These are phyloP conservation scores for Amanita rimosa DNA, from an alignment of 768 basidiomycete species.

Conservation along the genomic window DNA sequence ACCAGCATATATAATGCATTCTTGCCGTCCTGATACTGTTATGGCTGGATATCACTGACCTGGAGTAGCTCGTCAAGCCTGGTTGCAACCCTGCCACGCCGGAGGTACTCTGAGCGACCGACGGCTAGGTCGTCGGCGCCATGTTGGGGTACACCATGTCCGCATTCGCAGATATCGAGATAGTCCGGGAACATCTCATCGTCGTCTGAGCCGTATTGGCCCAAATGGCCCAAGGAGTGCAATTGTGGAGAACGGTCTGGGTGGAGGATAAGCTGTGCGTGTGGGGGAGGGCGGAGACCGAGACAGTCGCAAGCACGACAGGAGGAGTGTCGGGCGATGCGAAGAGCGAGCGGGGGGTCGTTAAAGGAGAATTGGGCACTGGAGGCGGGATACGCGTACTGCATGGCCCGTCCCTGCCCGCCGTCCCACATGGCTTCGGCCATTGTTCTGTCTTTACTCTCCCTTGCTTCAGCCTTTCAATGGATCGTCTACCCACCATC, in stretches of 20 bases:
- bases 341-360: constrained; percentile 45
- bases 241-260: constrained; percentile 28
- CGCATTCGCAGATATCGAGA: constrained; percentile 55
- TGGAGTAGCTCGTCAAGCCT: constrained; percentile 75
- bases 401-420: constrained; percentile 29
- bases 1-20: neutral
- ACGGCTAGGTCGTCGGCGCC: constrained; percentile 50
- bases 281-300: constrained; percentile 58
- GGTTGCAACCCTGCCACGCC: constrained; percentile 64
- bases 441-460: constrained; percentile 10
- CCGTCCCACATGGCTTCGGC: constrained; percentile 4
- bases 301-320: constrained; percentile 63
- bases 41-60: constrained; percentile 30
- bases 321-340: constrained; percentile 73
- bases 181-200: constrained; percentile 43
- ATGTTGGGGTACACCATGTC: constrained; percentile 53
- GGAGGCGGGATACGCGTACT: constrained; percentile 57
- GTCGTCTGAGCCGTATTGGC: constrained; percentile 64
- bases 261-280: constrained; percentile 49
- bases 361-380: constrained; percentile 36
- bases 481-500: constrained; percentile 58
- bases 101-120: constrained; percentile 53
- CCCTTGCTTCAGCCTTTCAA: constrained; percentile 11
- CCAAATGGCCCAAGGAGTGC: constrained; percentile 36
- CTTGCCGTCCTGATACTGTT: neutral